Percentiles rank a stretch among this genome's conserved stretches.
Conservation (phyloP, 345 rosid genomes). For the Ceriops decandra region DNA sequence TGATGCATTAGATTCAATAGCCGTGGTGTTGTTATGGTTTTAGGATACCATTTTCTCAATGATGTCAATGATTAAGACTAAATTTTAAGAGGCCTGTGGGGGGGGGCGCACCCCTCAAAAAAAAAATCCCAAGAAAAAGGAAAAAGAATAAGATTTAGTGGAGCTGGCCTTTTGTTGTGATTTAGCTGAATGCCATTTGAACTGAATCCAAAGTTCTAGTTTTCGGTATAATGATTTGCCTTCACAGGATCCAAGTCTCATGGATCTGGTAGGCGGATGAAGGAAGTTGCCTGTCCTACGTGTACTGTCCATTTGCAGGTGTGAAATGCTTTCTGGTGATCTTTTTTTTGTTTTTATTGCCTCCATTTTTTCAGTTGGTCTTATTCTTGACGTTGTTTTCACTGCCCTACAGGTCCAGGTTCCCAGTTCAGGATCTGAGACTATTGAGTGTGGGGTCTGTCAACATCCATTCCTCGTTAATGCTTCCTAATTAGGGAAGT, state of each 20-base stretch:
- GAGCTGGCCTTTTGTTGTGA: too few relatives aligned
- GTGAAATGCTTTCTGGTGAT: slow-evolving; percentile 9
- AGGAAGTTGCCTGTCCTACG: slow-evolving; percentile 96
- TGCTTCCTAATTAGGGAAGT: slow-evolving; percentile 49
- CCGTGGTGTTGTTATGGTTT: too few relatives aligned
- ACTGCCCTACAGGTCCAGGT: slow-evolving; percentile 76
- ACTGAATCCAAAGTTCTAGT: background rate
- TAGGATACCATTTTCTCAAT: too few relatives aligned
- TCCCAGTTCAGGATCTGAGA: slow-evolving; percentile 96
- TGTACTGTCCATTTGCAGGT: slow-evolving; percentile 99
- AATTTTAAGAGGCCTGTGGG: too few relatives aligned
- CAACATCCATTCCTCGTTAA: slow-evolving; percentile 94
- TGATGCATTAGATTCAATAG: too few relatives aligned
- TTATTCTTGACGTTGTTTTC: background rate
- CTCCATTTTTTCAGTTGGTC: background rate
- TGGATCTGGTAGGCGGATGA: slow-evolving; percentile 79
- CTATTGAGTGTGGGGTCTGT: slow-evolving; percentile 98
- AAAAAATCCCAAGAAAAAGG: too few relatives aligned
- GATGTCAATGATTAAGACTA: too few relatives aligned
- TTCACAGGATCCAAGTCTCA: slow-evolving; percentile 58
- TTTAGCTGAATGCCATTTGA: background rate
- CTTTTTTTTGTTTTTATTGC: background rate
- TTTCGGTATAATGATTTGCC: slow-evolving; percentile 5
- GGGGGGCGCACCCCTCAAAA: too few relatives aligned
- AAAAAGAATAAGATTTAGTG: too few relatives aligned